These are phyloP conservation scores for Spinellus fusiger DNA, from an alignment of 192 early-diverging fungal genomes.

Conservation along the genomic window DNA sequence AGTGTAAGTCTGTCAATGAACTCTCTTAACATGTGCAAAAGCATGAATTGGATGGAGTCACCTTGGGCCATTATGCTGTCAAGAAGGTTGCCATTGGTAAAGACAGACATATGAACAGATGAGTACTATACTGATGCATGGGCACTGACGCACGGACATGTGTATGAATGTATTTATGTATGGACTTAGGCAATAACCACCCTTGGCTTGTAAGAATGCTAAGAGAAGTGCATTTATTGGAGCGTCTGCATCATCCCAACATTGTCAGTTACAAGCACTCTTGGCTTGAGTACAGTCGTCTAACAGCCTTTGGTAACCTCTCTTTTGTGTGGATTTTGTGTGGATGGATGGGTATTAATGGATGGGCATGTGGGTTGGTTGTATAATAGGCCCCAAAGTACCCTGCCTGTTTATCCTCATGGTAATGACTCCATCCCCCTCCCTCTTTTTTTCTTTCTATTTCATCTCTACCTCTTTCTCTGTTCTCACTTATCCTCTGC, in stretches of 20 bases:
- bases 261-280: slow-evolving; percentile 95
- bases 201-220: slow-evolving; percentile 90
- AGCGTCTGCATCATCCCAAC: slow-evolving; percentile 84
- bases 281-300: slow-evolving; percentile 83
- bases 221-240: slow-evolving; percentile 88
- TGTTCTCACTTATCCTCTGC: too few species aligned
- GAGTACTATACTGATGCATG: too few species aligned
- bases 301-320: slow-evolving; percentile 60
- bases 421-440: too few species aligned
- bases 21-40: neutral
- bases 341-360: too few species aligned
- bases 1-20: slow-evolving; percentile 45
- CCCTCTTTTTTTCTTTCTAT: too few species aligned
- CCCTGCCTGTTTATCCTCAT: slow-evolving; percentile 95
- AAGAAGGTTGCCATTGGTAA: slow-evolving; percentile 92
- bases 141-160: too few species aligned
- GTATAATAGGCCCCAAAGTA: slow-evolving; percentile 78
- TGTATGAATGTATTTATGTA: too few species aligned
- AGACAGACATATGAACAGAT: too few species aligned
- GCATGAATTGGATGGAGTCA: slow-evolving; percentile 66
- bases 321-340: neutral
- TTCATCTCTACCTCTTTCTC: too few species aligned
- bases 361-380: too few species aligned
- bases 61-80: slow-evolving; percentile 83
- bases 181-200: slow-evolving; percentile 68